Evolutionary conservation across 2,329 filamentous ascomycete genomes (phyloP), one percentile per base, ranked within the genome.

Genomic region (Rasamsonia emersonii): DNA sequence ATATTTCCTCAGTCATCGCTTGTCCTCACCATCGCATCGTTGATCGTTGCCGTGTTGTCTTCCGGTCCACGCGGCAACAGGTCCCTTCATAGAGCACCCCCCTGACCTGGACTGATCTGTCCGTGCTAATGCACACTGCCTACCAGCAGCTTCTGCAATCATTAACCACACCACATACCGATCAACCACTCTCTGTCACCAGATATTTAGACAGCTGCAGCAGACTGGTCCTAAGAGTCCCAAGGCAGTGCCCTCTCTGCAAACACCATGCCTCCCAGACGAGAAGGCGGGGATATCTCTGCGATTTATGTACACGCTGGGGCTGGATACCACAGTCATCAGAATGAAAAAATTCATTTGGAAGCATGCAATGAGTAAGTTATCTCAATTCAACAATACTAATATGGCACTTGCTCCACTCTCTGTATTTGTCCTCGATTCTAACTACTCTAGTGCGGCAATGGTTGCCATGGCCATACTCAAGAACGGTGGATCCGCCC

Each of bases 281-380:
- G 51, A 28, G 59, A 64, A 41, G 47, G 50, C 25, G 54, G 58
- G 17, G 65, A 73, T 42, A 62, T 77, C 7, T 77, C 77, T 36
- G 86, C 86, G 37, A 89, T 98, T 32, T 96, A 94, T 57, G 80
- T 98, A 26, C 91, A 98, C 59, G 91, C 89, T 21, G 91, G 91
- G 19, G 91, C 91, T 10, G 91, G 91, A 3, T 98, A 85, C 49
- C 91, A 98, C 57, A 95, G 86, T 52, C 67, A 75, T 15, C 75
- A 82, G 38, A 96, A 96, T 52, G 88, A 98, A 55, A 68, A 71
- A 35, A 70, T 83, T 21, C 91, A 98, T 52, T 72, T 98, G 7
- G 70, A 79, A 49, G 86, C 86, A 24, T 96, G 91, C 58, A 80
- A 82, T 50, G 80, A 89, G 89, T 95, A 68, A 61, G 85, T 67